Evolutionary conservation across 202 grass and related monocot genomes (phyloP).

Genomic region (Digitaria exilis): DNA sequence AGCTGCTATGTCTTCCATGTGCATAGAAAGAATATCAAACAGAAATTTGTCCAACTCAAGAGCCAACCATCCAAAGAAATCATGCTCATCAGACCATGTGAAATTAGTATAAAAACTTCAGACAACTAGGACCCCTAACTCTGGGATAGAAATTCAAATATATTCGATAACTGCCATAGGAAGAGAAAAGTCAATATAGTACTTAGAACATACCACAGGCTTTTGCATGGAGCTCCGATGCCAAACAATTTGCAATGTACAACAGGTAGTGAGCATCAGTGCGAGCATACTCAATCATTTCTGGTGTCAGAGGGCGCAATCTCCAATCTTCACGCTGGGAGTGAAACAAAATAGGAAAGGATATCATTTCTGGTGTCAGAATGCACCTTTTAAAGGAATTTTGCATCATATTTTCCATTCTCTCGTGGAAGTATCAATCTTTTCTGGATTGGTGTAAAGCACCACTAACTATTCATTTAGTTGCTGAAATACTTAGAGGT

Average conservation of each 20-base stretch:
- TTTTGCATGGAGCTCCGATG: slow-evolving; percentile 73
- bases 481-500: not conserved
- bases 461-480: not conserved
- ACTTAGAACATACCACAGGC: slow-evolving; percentile 55
- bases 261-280: slow-evolving; percentile 89
- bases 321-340: slow-evolving; percentile 97
- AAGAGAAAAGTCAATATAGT: slow-evolving; percentile 9
- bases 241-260: slow-evolving; percentile 83
- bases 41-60: not conserved
- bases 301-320: slow-evolving; percentile 64
- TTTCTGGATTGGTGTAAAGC: slow-evolving; percentile 13
- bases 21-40: slow-evolving; percentile 12
- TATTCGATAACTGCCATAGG: not conserved
- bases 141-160: slow-evolving; percentile 6
- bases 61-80: slow-evolving; percentile 16
- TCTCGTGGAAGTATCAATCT: not conserved
- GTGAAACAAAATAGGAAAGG: not conserved
- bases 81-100: slow-evolving; percentile 6
- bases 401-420: not conserved
- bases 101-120: not conserved
- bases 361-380: too few species aligned
- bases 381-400: not conserved
- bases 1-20: slow-evolving; percentile 2
- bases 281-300: slow-evolving; percentile 88
- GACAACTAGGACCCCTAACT: not conserved